phyloP scores from a whole-genome alignment of 169 alveolate species.

The Eimeria maxima region DNA sequence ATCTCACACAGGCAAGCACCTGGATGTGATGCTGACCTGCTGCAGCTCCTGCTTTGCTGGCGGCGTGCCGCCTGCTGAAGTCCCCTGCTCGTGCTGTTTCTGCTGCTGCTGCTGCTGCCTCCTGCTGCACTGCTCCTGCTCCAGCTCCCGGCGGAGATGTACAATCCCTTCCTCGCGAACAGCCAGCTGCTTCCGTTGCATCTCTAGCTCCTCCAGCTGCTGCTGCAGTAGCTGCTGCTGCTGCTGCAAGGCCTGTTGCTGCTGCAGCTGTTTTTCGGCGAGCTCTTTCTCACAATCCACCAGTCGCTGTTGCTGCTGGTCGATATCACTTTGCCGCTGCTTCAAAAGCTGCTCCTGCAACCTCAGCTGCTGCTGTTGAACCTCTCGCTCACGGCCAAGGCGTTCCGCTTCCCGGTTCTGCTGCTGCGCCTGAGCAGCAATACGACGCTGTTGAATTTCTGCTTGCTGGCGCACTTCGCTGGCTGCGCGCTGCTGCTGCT shows the following conservation, averaged over 20 bases:
- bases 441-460: not conserved
- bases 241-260: constrained; percentile 33
- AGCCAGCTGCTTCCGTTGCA: constrained; percentile 33
- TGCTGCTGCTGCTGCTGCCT: constrained; percentile 24
- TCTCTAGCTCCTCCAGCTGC: constrained; percentile 30
- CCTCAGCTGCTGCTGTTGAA: constrained; percentile 61
- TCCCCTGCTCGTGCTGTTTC: constrained; percentile 16
- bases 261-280: constrained; percentile 46
- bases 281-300: constrained; percentile 26
- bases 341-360: constrained; percentile 24
- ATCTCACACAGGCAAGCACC: not conserved
- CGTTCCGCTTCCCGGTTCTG: constrained; percentile 56
- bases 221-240: constrained; percentile 68
- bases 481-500: constrained; percentile 72
- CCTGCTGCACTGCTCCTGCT: not conserved
- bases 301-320: constrained; percentile 19
- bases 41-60: constrained; percentile 27
- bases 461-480: not conserved
- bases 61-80: not conserved
- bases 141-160: constrained; percentile 8
- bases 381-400: constrained; percentile 14
- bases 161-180: not conserved
- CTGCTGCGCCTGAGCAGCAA: constrained; percentile 45
- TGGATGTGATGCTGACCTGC: constrained; percentile 38
- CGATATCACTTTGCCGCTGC: constrained; percentile 13